These are phyloP conservation scores for Neurospora sp. DNA, from an alignment of 495 filamentous ascomycete genomes.

Conservation along the genomic window DNA sequence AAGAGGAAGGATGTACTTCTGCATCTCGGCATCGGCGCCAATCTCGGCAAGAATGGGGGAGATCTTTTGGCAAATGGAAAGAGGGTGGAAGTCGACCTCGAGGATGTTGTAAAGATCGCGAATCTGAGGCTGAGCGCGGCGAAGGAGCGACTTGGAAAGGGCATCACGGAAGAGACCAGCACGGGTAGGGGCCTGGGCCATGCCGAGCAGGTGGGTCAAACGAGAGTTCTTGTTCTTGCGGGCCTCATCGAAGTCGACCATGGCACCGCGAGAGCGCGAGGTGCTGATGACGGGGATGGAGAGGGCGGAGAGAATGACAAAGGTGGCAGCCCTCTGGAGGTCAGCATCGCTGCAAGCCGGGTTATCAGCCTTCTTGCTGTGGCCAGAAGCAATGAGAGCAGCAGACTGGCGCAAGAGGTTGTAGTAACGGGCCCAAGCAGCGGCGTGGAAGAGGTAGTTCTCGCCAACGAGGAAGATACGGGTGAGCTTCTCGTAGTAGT, in stretches of 20 bases:
- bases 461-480: conserved; percentile 97
- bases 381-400: conserved; percentile 71
- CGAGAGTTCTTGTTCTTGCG: conserved; percentile 98
- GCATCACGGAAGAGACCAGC: conserved; percentile 90
- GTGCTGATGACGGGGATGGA: conserved; percentile 99
- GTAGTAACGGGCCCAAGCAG: conserved; percentile 94
- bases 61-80: conserved; percentile 98
- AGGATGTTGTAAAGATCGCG: conserved; percentile 95
- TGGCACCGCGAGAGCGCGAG: conserved; percentile 84
- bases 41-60: conserved; percentile 92
- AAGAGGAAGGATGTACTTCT: conserved; percentile 86
- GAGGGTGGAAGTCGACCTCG: conserved; percentile 96
- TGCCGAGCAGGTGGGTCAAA: conserved; percentile 89
- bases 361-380: conserved; percentile 86
- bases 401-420: conserved; percentile 88
- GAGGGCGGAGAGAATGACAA: conserved; percentile 89
- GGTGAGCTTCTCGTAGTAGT: conserved; percentile 99
- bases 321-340: conserved; percentile 75
- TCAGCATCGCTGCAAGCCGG: conserved; percentile 81
- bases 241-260: conserved; percentile 93
- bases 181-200: conserved; percentile 80
- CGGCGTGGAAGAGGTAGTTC: conserved; percentile 98
- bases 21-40: conserved; percentile 89
- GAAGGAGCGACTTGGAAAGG: conserved; percentile 84
- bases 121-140: conserved; percentile 85